Base-by-base conservation (phyloP, 352 stramenopile genomes). In the Pythium myriotylum region DNA sequence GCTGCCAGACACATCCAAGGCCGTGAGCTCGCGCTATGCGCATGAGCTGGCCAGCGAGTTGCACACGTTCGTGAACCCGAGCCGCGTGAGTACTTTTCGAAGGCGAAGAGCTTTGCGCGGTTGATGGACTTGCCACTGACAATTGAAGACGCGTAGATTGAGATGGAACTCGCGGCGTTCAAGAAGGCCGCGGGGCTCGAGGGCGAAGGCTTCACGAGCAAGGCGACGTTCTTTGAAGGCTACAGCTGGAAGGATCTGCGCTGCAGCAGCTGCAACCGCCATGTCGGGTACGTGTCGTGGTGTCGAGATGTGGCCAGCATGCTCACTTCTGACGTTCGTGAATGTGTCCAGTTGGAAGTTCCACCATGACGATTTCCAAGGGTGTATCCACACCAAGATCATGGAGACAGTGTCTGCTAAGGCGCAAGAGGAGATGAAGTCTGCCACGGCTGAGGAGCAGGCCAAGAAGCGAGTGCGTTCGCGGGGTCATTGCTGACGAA, bases 181-280 rank as follows among this genome's bases (percentile, higher is more conserved):
- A 79, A 80, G 45, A 64, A 77, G 41, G 74, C 84, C 7, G 39
- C 84, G 8, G 84, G 74, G 19, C 22, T 91, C 41, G 77, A 89
- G 37, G 65, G 74, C 16, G 83, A 93, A 9, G 57, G 60, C 9
- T 91, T 84, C 62, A 88, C 84, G 23, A 90, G 81, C 56, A 84
- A 84, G 26, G 76, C 84, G 48, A 89, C 84, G 54, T 79, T 94
- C 53, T 95, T 95, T 59, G 79, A 91, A 20, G 68, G 81, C 49
- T 95, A 93, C 76, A 92, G 82, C 62, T 95, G 77, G 79, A 79
- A 79, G 14, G 82, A 91, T 45, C 69, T 93, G 66, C 80, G 73
- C 56, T 95, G 86, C 58, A 66, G 59, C 56, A 74, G 76, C 51
- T 95, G 86, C 73, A 90, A 91, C 48, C 72, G 80, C 51, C 83